A percentile compares a stretch with the other conserved stretches of the same genome.
Conservation (phyloP, 2,329 filamentous ascomycete species). For the Pestalotiopsis sp. region DNA sequence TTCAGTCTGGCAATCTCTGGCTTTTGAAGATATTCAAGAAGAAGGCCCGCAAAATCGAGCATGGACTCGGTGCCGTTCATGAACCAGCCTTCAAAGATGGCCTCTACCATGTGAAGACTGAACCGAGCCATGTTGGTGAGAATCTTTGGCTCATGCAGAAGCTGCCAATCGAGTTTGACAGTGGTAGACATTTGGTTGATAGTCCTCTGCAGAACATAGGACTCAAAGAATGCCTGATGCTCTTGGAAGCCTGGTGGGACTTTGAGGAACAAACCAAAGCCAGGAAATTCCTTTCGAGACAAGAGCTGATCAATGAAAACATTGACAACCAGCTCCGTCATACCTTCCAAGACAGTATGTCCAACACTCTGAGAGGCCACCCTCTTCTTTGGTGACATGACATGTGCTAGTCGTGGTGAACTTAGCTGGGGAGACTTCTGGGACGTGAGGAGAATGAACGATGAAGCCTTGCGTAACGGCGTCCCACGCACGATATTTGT, state of each 20-base stretch:
- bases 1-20: conserved; percentile 82
- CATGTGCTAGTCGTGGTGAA: conserved; percentile 63
- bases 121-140: conserved; percentile 87
- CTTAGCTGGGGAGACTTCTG: conserved; percentile 64
- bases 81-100: conserved; percentile 96
- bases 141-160: conserved; percentile 78
- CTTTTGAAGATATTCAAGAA: conserved; percentile 87
- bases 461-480: conserved; percentile 78
- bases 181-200: conserved; percentile 71
- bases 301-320: conserved; percentile 88
- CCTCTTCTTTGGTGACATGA: conserved; percentile 61
- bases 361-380: conserved; percentile 56
- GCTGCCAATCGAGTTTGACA: conserved; percentile 71
- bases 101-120: conserved; percentile 79
- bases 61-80: conserved; percentile 82
- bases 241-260: conserved; percentile 92
- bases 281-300: conserved; percentile 84
- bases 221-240: conserved; percentile 94
- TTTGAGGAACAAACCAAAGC: conserved; percentile 83
- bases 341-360: conserved; percentile 72
- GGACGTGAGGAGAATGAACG: conserved; percentile 85
- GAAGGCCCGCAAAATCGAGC: conserved; percentile 81
- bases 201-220: conserved; percentile 78
- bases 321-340: conserved; percentile 76
- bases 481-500: conserved; percentile 51